Evolutionary conservation across 2,329 filamentous ascomycete species (phyloP), one percentile per base, ranked within the genome.

Genomic region (Elsinoe ampelina): DNA sequence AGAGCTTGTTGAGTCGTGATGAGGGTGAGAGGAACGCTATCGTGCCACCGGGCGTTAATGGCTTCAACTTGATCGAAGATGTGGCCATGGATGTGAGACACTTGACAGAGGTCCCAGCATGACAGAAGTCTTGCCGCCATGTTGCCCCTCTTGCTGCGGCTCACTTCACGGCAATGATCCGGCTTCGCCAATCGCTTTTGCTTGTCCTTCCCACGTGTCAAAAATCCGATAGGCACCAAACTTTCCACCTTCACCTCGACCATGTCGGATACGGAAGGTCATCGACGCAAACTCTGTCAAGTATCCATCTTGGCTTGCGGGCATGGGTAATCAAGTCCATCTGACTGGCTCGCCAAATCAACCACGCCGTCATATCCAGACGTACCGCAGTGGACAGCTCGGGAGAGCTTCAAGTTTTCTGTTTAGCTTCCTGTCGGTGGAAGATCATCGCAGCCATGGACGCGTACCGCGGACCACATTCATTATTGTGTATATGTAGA

Each of bases 21-120:
- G 67, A 69, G 5, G 66, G 66, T 1, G 67, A 67, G 17, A 69
- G 39, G 41, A 68, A 65, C 2, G 67, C 67, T 30, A 69, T 68
- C 11, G 61, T 64, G 41, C 67, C 67, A 36, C 66, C 64, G 10
- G 36, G 36, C 36, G 13, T 39, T 17, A 42, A 19, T 20, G n/a
- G 19, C 39, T 15, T 17, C 10, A 45, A 15, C 17, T 26, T 26
- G 19, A 45, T 45, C 17, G 17, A 26, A 17, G 41, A 22, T 45
- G 41, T 6, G 19, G 41, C 5, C 41, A 45, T 26, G 17, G 3
- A 5, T 17, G n/a, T 22, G 8, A 26, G 13, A 26, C 20, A 20
- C 13, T 10, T 32, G 6, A 13, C 41, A 17, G 13, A n/a, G 15
- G n/a, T 4, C 41, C n/a, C n/a, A n/a, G n/a, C n/a, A n/a, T n/a